Evolutionary conservation across 768 basidiomycete genomes (phyloP), one percentile per base, ranked within the genome.

Genomic region (Pulveroboletus ravenelii): DNA sequence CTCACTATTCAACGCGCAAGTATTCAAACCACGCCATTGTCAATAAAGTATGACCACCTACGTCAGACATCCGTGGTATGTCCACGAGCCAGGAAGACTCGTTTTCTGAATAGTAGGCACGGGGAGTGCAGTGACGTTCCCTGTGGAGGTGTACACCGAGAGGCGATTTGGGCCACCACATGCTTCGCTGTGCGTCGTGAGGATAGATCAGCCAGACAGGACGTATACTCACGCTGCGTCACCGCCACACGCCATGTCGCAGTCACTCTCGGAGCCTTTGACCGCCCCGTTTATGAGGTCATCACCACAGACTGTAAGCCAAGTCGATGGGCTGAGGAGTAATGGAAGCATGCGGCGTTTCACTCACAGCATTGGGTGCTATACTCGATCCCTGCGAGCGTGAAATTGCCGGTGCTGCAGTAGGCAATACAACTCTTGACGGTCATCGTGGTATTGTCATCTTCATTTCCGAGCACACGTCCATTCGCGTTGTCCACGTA

Each of bases 161-260:
- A 90, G 61, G n/a, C 80, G 76, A 59, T 83, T 82, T 1, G 82
- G 78, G 6, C 82, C 89, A 61, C 89, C 89, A 54, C 88, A 91
- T 37, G 81, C 79, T 63, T 85, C 75, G 12, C 82, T 84, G 52
- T 41, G 50, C 25, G 27, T 52, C 35, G 48, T 53, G 12, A 10
- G 20, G 25, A 20, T 10, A 7, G 1, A n/a, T 52, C n/a, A 29
- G 18, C 1, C 18, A 34, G 27, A 10, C 6, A 31, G 4, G 7
- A 13, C 2, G 17, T 14, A 35, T 0, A 63, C 83, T 58, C 55
- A 86, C 87, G 78, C 73, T 10, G 79, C 35, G 51, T 82, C 84
- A 20, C 89, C 92, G 15, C 76, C 76, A 53, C 92, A 94, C 0
- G 73, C 75, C 85, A 85, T 88, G 62, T 77, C 80, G 62, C 92